Conservation (phyloP, 805 yeast genomes). For the Starmerella bombi region DNA sequence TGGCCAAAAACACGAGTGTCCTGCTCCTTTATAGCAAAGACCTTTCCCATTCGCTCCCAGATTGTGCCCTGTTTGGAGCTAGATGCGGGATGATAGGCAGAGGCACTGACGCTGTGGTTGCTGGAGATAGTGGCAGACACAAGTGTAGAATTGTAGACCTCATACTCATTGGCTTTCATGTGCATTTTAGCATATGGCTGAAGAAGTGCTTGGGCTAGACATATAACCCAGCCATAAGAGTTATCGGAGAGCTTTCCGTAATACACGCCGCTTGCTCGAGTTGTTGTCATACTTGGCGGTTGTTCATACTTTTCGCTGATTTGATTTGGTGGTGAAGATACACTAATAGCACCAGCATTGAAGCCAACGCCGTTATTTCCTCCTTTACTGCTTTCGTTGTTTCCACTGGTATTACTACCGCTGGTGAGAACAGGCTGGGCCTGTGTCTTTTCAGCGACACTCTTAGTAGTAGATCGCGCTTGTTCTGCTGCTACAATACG, state of each 20-base stretch:
- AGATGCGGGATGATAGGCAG: not conserved
- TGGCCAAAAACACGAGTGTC: conserved; percentile 56
- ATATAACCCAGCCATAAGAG: conserved; percentile 48
- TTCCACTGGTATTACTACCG: not conserved
- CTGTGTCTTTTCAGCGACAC: not conserved
- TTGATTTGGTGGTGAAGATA: too few species aligned
- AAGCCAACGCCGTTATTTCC: not conserved
- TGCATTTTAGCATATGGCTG: conserved; percentile 7
- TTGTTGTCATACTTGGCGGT: not conserved
- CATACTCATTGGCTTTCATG: too few species aligned
- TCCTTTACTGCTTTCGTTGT: not conserved
- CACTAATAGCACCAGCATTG: too few species aligned
- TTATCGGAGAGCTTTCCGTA: conserved; percentile 32
- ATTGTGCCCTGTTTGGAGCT: conserved; percentile 22
- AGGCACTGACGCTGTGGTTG: too few species aligned
- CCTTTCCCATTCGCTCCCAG: conserved; percentile 37
- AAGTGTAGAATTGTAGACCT: too few species aligned
- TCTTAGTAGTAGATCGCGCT: conserved; percentile 32
- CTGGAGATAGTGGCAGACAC: too few species aligned
- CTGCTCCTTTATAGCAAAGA: conserved; percentile 22
- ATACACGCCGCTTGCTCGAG: not conserved
- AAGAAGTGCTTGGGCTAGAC: conserved; percentile 39
- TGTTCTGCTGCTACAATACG: conserved; percentile 95
- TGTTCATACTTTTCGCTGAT: too few species aligned
- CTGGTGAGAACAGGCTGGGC: not conserved